Conservation (phyloP, 345 rosid species). For the Lagerstroemia speciosa region DNA sequence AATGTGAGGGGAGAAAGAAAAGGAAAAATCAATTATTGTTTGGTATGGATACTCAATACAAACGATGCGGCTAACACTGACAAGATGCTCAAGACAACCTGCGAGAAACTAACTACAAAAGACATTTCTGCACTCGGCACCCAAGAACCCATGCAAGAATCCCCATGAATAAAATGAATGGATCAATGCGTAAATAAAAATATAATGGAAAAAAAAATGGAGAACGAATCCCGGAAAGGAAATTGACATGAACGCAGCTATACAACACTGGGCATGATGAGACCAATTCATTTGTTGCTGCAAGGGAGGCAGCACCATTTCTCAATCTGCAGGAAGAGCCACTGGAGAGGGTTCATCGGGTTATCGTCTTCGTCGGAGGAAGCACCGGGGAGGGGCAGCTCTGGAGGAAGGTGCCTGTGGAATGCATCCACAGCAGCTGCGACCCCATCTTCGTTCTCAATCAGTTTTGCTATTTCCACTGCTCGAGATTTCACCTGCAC, state of each 20-base stretch:
- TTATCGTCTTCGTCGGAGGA: constrained; percentile 34
- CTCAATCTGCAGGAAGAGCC: constrained; percentile 60
- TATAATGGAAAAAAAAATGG: neutral
- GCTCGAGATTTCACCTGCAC: constrained; percentile 70
- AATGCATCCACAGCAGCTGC: constrained; percentile 85
- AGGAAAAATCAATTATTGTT: neutral
- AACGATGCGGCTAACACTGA: no score
- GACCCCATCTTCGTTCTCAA: constrained; percentile 94
- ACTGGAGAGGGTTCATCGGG: constrained; percentile 41
- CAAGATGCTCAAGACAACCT: no score
- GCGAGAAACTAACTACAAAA: no score
- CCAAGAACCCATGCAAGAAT: neutral
- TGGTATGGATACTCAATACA: no score
- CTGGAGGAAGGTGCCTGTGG: constrained; percentile 72
- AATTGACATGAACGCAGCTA: neutral
- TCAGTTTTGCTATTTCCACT: constrained; percentile 60
- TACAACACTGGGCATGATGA: neutral
- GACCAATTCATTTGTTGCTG: neutral
- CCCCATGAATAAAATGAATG: constrained; percentile 10
- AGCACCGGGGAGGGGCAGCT: constrained; percentile 44
- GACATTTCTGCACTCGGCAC: neutral
- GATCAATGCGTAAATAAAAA: neutral
- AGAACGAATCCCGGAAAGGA: neutral
- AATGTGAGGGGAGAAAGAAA: no score
- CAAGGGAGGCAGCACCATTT: constrained; percentile 33